These are phyloP conservation scores for Lentinus brumalis DNA, from an alignment of 768 basidiomycete species.

Conservation along the genomic window DNA sequence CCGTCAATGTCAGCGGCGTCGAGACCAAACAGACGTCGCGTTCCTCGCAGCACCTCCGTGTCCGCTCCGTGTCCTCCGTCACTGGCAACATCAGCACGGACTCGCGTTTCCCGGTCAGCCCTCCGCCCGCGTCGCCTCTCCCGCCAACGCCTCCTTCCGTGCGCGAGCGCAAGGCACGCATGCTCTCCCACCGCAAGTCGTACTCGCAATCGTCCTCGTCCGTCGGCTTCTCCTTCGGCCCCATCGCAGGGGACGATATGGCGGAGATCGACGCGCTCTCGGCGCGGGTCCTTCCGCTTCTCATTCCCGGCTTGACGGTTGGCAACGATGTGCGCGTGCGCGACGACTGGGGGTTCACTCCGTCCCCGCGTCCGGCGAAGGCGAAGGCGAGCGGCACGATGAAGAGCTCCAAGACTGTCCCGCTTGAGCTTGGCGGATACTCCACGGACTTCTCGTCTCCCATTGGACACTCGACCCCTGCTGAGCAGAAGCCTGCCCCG, in stretches of 20 bases:
- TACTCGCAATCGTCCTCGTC: conserved; percentile 52
- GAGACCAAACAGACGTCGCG: conserved; percentile 15
- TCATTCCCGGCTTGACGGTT: conserved; percentile 66
- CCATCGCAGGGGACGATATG: conserved; percentile 50
- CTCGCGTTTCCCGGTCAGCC: conserved; percentile 37
- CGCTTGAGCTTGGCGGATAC: conserved; percentile 32
- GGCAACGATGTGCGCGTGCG: conserved; percentile 58
- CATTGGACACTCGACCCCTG: conserved; percentile 65
- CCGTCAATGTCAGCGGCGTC: conserved; percentile 22
- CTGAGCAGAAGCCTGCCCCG: conserved; percentile 31
- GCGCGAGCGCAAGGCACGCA: conserved; percentile 53
- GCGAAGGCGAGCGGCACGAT: conserved; percentile 2
- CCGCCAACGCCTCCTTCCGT: conserved; percentile 77
- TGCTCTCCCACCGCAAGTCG: conserved; percentile 59
- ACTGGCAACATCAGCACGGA: conserved; percentile 36
- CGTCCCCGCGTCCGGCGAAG: conserved; percentile 11
- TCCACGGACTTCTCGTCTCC: conserved; percentile 53
- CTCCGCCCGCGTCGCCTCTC: conserved; percentile 68
- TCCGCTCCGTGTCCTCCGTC: conserved; percentile 59
- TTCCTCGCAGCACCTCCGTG: conserved; percentile 51
- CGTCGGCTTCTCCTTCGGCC: conserved; percentile 63
- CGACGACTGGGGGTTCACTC: conserved; percentile 23
- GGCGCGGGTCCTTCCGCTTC: conserved; percentile 65
- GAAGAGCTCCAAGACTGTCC: conserved; percentile 23
- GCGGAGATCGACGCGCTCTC: conserved; percentile 74